These are phyloP conservation scores for Pleurotus djamor DNA, from an alignment of 768 basidiomycete species.

Conservation along the genomic window DNA sequence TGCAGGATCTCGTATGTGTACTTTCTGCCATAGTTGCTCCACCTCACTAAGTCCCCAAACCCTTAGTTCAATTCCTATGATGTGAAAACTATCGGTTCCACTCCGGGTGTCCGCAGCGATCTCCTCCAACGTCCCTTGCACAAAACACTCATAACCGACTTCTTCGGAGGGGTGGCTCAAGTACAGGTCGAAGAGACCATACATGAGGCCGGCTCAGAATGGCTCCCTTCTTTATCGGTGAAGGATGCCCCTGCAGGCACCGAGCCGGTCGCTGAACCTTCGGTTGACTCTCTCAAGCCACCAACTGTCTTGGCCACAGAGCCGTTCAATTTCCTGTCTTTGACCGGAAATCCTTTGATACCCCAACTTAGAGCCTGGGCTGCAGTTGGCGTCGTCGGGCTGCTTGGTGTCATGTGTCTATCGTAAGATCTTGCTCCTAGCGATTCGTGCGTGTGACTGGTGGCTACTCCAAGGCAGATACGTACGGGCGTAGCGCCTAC, in stretches of 20 bases:
- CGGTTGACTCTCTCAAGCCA: not conserved
- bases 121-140: conserved; percentile 72
- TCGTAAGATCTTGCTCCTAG: not conserved
- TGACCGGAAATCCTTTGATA: not conserved
- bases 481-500: not conserved
- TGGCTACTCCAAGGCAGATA: not conserved
- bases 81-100: conserved; percentile 70
- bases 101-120: conserved; percentile 87
- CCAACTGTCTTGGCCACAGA: not conserved
- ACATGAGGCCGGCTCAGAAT: not conserved
- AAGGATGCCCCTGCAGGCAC: not conserved
- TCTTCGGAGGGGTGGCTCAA: conserved; percentile 86
- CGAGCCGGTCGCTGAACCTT: not conserved
- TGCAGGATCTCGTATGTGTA: conserved; percentile 75
- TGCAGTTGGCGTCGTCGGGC: not conserved
- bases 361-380: not conserved
- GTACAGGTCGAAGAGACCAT: conserved; percentile 52
- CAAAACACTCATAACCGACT: conserved; percentile 70
- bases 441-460: not conserved
- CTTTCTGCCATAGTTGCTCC: not conserved
- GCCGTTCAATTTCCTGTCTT: not conserved
- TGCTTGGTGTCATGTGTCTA: not conserved
- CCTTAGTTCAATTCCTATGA: conserved; percentile 82
- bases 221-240: not conserved
- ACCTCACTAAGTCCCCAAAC: not conserved